Percentiles rank a stretch among this genome's conserved stretches.
Conservation (phyloP, 768 basidiomycete species). For the Xerocomellus amylosporus region DNA sequence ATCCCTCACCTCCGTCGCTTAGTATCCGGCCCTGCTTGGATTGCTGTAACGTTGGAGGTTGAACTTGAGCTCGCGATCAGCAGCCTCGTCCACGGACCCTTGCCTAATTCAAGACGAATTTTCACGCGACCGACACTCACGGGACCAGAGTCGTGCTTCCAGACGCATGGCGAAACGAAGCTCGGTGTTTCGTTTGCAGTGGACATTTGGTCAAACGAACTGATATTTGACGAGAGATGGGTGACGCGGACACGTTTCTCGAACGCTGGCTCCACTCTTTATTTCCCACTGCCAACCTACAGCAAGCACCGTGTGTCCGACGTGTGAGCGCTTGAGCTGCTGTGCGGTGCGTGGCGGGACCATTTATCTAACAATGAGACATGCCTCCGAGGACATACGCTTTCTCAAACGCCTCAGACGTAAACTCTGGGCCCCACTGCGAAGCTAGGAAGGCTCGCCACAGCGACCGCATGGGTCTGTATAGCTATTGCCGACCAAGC, state of each 20-base stretch:
- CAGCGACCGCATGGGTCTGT: neutral
- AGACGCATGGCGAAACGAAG: too few species aligned
- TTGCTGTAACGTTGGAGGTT: neutral
- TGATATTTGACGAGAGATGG: neutral
- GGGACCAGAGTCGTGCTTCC: neutral
- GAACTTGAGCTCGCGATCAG: neutral
- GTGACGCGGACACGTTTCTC: too few species aligned
- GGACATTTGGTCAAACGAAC: neutral
- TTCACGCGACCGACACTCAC: slow-evolving; percentile 10
- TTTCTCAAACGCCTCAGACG: slow-evolving; percentile 5
- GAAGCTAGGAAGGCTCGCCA: neutral
- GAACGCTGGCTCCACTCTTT: neutral
- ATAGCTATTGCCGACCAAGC: neutral
- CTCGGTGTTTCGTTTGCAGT: too few species aligned
- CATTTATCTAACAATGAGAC: neutral
- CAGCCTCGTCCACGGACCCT: neutral
- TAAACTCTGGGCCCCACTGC: slow-evolving; percentile 2
- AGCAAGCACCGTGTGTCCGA: slow-evolving; percentile 1
- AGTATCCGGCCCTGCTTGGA: neutral
- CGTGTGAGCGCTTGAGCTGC: neutral
- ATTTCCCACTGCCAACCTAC: neutral
- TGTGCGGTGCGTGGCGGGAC: neutral
- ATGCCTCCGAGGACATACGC: neutral
- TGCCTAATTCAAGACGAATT: slow-evolving; percentile 5
- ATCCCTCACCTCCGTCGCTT: neutral